phyloP scores from a whole-genome alignment of 2,329 filamentous ascomycete genomes.

The Epichloe uncinata region DNA sequence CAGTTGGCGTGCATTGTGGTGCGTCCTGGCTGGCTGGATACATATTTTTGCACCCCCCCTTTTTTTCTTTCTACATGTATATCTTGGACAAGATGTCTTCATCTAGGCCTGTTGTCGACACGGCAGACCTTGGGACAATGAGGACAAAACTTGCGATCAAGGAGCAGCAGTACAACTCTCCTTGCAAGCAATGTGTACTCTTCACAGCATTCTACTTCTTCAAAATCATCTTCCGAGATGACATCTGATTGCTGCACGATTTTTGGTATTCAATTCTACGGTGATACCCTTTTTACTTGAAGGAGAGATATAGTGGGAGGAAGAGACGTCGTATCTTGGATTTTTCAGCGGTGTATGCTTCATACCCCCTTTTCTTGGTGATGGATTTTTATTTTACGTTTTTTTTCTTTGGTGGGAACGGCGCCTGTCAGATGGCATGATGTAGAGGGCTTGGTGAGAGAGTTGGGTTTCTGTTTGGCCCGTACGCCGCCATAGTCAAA shows the following conservation, averaged over 20 bases:
- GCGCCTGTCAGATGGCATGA: background rate
- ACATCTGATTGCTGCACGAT: conserved; percentile 7
- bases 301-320: background rate
- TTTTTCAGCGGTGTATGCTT: background rate
- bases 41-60: conserved; percentile 5
- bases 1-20: conserved; percentile 6
- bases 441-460: background rate
- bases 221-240: conserved; percentile 8
- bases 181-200: background rate
- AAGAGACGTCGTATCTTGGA: background rate
- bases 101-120: conserved; percentile 3
- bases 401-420: too few species aligned
- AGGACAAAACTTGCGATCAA: background rate
- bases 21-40: conserved; percentile 13
- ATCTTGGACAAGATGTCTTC: conserved; percentile 13
- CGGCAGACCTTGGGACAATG: background rate
- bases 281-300: conserved; percentile 19
- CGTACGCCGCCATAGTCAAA: too few species aligned
- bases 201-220: conserved; percentile 2
- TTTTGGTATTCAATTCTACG: conserved; percentile 18
- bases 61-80: conserved; percentile 7
- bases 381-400: background rate
- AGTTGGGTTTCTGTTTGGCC: too few species aligned
- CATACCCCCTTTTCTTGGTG: background rate
- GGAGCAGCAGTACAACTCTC: background rate